Conservation (phyloP, 768 basidiomycete species). For the Pholiota microspora region DNA sequence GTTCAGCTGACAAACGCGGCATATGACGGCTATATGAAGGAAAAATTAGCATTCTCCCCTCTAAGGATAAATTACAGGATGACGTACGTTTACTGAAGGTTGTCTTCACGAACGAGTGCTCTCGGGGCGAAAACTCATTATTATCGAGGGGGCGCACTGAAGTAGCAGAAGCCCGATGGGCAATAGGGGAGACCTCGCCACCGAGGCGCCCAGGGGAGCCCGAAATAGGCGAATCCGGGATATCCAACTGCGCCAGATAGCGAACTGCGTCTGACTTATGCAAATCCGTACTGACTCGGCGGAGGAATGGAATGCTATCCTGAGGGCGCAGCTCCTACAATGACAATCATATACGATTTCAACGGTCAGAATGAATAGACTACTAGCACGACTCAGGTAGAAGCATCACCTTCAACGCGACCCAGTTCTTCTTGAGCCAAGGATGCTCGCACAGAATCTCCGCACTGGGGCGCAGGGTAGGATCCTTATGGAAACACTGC, state of each 20-base stretch:
- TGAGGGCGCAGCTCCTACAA: conserved; percentile 79
- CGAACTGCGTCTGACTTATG: conserved; percentile 68
- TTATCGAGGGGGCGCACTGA: conserved; percentile 38
- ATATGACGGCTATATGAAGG: conserved; percentile 65
- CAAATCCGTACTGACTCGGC: conserved; percentile 85
- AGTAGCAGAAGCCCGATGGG: conserved; percentile 37
- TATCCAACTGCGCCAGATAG: conserved; percentile 47
- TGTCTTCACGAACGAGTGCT: conserved; percentile 88
- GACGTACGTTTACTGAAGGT: conserved; percentile 86
- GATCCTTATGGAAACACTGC: conserved; percentile 92
- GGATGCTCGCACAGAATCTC: conserved; percentile 84
- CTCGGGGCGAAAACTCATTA: conserved; percentile 58
- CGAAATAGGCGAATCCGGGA: conserved; percentile 39
- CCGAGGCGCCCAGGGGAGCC: conserved; percentile 35
- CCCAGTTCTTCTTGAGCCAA: conserved; percentile 85
- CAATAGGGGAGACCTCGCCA: conserved; percentile 32
- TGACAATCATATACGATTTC: no score
- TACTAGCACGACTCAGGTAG: not conserved
- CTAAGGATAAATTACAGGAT: conserved; percentile 3
- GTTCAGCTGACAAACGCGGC: conserved; percentile 75
- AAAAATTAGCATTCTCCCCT: conserved; percentile 4
- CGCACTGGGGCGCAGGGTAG: conserved; percentile 77
- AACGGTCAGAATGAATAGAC: conserved; percentile 6
- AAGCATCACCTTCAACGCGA: conserved; percentile 61
- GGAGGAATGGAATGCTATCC: conserved; percentile 93